These are phyloP conservation scores for Trichoderma breve DNA, from an alignment of 2,329 filamentous ascomycete genomes.

Conservation along the genomic window DNA sequence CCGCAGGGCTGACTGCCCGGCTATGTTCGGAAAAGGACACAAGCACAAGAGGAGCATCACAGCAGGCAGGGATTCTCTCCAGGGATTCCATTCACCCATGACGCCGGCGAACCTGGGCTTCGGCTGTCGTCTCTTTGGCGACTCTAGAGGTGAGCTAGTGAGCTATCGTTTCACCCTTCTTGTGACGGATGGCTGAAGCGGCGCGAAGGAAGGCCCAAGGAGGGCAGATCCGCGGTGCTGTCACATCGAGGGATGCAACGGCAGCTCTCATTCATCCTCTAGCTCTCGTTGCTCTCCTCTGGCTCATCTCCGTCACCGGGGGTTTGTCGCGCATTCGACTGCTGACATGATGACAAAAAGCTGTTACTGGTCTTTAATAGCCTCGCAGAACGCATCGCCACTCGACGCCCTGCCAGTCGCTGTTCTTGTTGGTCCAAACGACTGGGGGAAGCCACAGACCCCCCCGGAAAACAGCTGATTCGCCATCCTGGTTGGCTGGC, in stretches of 20 bases:
- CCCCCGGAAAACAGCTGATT: constrained; percentile 11
- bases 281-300: neutral
- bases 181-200: neutral
- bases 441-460: constrained; percentile 4
- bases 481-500: constrained; percentile 3
- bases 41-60: neutral
- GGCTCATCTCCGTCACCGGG: neutral
- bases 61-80: neutral
- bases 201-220: neutral
- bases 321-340: neutral
- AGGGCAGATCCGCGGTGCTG: neutral
- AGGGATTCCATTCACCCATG: neutral
- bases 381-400: neutral
- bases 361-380: neutral
- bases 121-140: constrained; percentile 6
- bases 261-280: neutral
- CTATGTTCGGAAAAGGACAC: neutral
- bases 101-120: neutral
- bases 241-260: neutral
- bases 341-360: neutral
- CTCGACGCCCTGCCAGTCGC: neutral
- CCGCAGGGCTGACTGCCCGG: constrained; percentile 5
- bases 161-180: constrained; percentile 7
- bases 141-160: neutral
- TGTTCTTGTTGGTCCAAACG: neutral